Base-by-base conservation (phyloP, 345 rosid genomes). In the Rhodamnia rubescens region DNA sequence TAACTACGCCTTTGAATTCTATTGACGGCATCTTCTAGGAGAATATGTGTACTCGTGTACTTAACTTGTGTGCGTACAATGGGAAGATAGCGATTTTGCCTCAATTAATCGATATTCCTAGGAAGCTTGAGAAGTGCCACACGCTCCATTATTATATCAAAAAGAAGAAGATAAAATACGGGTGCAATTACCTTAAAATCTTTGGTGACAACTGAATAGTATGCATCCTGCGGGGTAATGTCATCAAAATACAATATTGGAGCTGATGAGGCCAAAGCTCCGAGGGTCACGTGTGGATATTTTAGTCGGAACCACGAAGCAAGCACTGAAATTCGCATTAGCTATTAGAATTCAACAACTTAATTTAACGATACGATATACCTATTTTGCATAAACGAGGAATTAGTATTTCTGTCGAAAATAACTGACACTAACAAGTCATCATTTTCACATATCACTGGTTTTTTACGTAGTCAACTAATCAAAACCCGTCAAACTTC, bases 251-350 rank as follows among this genome's bases (percentile, higher is more conserved):
- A 93, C 61, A 94, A 92, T 81, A 94, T 84, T 29, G 96, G 96
- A 91, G 94, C 96, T 5, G 96, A 94, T 44, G 96, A 93, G 32
- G 96, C 96, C 47, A 94, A 85, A 59, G 94, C 96, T 53, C 96
- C 94, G 1, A 90, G 84, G n/a, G 93, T 90, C 50, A 92, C 80
- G 54, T 94, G 96, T 2, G 96, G 96, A 83, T 93, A 94, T 87
- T 94, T 94, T 42, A 94, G 90, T 56, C 96, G 91, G 85, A 94
- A 94, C 95, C 94, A 94, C 50, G 95, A 88, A 42, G 96, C 95
- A 58, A 94, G 91, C 95, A 87, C 96, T 90, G 88, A n/a, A 84
- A 53, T 61, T 49, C 7, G 4, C 11, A 40, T 32, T 69, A 18
- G 24, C 22, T 69, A 32, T 69, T 32, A 32, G 42, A 16, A 32